phyloP scores from a whole-genome alignment of 306 rosid genomes.

The Trifolium pratense region DNA sequence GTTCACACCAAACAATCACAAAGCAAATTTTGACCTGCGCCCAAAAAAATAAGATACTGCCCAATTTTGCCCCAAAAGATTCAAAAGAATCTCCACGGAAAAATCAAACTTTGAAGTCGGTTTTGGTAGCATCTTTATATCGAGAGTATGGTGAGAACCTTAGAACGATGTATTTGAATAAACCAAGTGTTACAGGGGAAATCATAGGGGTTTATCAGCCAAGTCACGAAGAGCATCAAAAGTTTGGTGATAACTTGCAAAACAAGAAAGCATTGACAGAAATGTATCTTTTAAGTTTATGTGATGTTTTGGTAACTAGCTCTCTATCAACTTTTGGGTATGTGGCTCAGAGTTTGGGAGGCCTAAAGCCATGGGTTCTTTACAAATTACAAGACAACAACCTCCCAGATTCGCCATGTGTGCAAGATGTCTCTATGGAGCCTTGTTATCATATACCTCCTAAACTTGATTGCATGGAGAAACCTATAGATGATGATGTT shows the following conservation, averaged over 20 bases:
- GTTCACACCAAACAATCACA: slow-evolving; percentile 46
- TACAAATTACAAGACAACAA: background rate
- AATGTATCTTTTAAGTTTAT: slow-evolving; percentile 59
- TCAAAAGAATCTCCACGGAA: background rate
- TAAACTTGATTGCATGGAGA: slow-evolving; percentile 7
- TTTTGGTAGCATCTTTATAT: slow-evolving; percentile 55
- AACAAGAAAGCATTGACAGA: slow-evolving; percentile 55
- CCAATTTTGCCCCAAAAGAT: background rate
- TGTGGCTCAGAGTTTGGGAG: slow-evolving; percentile 26
- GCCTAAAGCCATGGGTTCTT: slow-evolving; percentile 4
- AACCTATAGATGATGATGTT: background rate
- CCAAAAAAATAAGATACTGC: slow-evolving; percentile 44
- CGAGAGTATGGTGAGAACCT: slow-evolving; percentile 53
- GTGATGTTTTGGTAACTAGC: slow-evolving; percentile 57
- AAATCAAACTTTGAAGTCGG: slow-evolving; percentile 44
- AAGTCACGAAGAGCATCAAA: slow-evolving; percentile 67
- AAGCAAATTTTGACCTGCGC: slow-evolving; percentile 53
- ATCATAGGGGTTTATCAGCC: slow-evolving; percentile 56
- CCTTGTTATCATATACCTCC: slow-evolving; percentile 22
- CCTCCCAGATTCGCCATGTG: background rate
- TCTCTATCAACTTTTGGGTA: slow-evolving; percentile 41
- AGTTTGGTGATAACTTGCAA: slow-evolving; percentile 46
- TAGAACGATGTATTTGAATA: slow-evolving; percentile 48
- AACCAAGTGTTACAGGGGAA: slow-evolving; percentile 54
- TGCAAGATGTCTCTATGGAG: slow-evolving; percentile 6